Evolutionary conservation across 352 stramenopile genomes (phyloP).

Genomic region (Phytophthora syringae): DNA sequence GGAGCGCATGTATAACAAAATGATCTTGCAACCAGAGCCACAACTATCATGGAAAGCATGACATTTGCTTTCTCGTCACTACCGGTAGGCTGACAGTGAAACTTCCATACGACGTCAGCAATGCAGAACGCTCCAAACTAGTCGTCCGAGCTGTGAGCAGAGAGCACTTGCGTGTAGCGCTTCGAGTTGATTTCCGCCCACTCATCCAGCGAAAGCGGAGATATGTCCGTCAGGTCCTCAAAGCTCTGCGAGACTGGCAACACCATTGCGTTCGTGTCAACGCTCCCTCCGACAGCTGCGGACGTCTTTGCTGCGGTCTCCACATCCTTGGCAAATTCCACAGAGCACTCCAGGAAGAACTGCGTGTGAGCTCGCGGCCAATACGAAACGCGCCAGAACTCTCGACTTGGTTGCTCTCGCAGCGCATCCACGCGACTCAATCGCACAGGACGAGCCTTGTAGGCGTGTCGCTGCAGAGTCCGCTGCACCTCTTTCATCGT

Average conservation of each 20-base stretch:
- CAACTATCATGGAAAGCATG: too few relatives aligned
- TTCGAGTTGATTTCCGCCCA: conserved; percentile 63
- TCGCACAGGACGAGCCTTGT: conserved; percentile 43
- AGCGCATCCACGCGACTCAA: conserved; percentile 55
- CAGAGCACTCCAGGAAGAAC: conserved; percentile 55
- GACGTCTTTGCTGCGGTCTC: conserved; percentile 29
- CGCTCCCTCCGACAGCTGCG: conserved; percentile 15
- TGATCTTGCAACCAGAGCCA: conserved; percentile 13
- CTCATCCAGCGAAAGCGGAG: conserved; percentile 52
- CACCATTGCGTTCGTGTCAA: conserved; percentile 32
- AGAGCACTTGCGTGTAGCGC: conserved; percentile 51
- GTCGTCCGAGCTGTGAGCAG: conserved; percentile 16
- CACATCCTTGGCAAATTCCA: conserved; percentile 46
- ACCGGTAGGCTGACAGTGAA: neutral
- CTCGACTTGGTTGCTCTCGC: conserved; percentile 37
- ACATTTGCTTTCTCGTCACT: too few relatives aligned
- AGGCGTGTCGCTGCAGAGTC: conserved; percentile 42
- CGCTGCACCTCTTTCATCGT: conserved; percentile 59
- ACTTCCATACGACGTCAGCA: neutral
- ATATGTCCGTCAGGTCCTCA: conserved; percentile 63
- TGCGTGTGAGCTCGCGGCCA: conserved; percentile 55
- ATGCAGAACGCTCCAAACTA: neutral
- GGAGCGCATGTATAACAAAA: conserved; percentile 9
- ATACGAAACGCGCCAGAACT: conserved; percentile 68
- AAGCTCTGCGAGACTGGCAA: conserved; percentile 57